Evolutionary conservation across 305 asterid genomes (phyloP).

Genomic region (Fraxinus velutina): DNA sequence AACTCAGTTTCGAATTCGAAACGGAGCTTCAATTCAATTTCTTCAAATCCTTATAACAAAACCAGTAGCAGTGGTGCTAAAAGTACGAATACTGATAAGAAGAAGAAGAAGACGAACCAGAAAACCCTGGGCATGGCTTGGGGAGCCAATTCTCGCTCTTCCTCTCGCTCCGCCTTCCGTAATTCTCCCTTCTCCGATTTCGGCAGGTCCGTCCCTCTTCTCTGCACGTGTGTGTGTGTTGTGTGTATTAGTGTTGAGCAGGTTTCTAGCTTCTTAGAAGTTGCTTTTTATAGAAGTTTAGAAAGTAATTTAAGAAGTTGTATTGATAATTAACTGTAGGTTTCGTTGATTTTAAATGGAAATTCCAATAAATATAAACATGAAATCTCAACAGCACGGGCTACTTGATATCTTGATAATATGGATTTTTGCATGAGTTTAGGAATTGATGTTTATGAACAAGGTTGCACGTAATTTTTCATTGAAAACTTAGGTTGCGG

Average conservation of each 20-base stretch:
- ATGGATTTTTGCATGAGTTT: background rate
- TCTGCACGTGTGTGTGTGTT: background rate
- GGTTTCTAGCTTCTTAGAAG: background rate
- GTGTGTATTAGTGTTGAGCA: background rate
- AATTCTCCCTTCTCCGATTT: conserved; percentile 78
- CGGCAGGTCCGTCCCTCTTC: conserved; percentile 52
- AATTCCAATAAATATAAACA: background rate
- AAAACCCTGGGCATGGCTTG: conserved; percentile 86
- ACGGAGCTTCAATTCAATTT: conserved; percentile 48
- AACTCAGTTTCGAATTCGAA: conserved; percentile 48
- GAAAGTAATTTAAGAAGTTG: background rate
- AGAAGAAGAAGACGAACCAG: conserved; percentile 56
- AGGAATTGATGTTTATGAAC: background rate
- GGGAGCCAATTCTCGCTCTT: conserved; percentile 76
- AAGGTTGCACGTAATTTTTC: background rate
- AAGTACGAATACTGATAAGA: conserved; percentile 37
- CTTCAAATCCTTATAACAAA: conserved; percentile 46
- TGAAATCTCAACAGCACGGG: background rate
- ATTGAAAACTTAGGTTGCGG: background rate
- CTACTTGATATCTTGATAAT: background rate
- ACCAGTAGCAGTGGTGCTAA: conserved; percentile 33
- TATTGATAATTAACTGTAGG: background rate
- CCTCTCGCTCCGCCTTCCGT: conserved; percentile 55
- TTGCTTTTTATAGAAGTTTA: background rate
- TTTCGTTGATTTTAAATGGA: background rate